These are phyloP conservation scores for Papiliotrema flavescens DNA, from an alignment of 1,284 basidiomycete genomes.

Conservation along the genomic window DNA sequence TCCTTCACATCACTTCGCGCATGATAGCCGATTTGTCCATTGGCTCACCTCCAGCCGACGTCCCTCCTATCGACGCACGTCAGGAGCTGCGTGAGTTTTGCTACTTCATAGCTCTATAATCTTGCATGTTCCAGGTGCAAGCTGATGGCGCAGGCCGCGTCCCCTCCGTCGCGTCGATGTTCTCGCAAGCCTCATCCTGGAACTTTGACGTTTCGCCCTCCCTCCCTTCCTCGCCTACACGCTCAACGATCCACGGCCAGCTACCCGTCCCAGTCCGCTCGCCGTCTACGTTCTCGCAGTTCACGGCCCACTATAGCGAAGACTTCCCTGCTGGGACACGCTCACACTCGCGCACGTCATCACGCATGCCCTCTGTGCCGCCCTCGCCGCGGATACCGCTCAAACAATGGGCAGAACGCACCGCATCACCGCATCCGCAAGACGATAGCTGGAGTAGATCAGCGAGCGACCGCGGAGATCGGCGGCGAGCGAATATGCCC, in stretches of 20 bases:
- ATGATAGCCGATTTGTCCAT: background rate
- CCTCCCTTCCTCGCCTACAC: constrained; percentile 26
- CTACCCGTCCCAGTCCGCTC: constrained; percentile 6
- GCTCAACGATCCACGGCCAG: constrained; percentile 4
- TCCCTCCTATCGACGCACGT: constrained; percentile 29
- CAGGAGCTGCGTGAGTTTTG: constrained; percentile 41
- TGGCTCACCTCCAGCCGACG: constrained; percentile 11
- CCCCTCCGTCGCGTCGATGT: constrained; percentile 29
- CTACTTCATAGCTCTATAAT: no score
- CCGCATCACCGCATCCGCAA: background rate
- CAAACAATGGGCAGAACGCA: constrained; percentile 36
- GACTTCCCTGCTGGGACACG: background rate
- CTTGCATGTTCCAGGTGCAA: background rate
- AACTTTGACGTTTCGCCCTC: constrained; percentile 30
- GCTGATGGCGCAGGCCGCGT: constrained; percentile 20
- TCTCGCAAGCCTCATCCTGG: constrained; percentile 37
- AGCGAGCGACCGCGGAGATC: constrained; percentile 1
- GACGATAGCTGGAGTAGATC: background rate
- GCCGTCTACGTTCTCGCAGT: constrained; percentile 16
- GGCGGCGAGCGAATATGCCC: constrained; percentile 8
- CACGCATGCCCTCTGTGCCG: constrained; percentile 16
- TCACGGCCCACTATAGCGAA: constrained; percentile 12
- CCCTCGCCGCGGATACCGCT: constrained; percentile 36
- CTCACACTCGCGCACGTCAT: constrained; percentile 21
- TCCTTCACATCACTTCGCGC: background rate